Evolutionary conservation across 2,329 filamentous ascomycete genomes (phyloP).

Genomic region (Trichoderma harzianum): DNA sequence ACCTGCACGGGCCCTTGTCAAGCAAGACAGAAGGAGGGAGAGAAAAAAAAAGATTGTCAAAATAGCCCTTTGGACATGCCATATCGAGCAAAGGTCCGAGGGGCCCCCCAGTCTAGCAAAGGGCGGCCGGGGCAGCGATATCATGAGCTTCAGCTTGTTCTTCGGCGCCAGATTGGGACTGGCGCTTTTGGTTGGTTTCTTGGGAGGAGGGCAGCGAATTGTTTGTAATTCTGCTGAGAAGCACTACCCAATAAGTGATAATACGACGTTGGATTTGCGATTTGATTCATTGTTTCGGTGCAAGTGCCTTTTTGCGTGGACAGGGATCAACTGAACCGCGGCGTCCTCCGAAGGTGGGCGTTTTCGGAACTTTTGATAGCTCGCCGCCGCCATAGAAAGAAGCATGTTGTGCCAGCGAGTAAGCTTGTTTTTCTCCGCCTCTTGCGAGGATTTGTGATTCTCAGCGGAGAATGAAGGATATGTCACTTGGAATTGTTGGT

Average conservation of each 20-base stretch:
- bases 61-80: conserved; percentile 1
- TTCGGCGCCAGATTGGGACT: background rate
- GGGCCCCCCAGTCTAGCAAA: background rate
- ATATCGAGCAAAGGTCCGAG: background rate
- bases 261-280: background rate
- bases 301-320: background rate
- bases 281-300: background rate
- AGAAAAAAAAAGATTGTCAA: background rate
- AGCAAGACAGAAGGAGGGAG: background rate
- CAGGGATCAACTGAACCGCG: background rate
- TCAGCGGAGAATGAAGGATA: background rate
- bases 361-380: conserved; percentile 15
- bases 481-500: background rate
- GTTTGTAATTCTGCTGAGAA: background rate
- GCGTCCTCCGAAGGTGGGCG: conserved; percentile 4
- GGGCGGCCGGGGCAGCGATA: background rate
- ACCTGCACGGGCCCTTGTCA: background rate
- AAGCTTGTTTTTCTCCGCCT: background rate
- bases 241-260: background rate
- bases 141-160: background rate
- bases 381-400: background rate
- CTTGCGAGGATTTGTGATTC: background rate
- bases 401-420: background rate
- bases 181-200: background rate
- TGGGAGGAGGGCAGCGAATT: background rate